Conservation (phyloP, 2,329 filamentous ascomycete species). For the Coniochaeta hoffmannii region DNA sequence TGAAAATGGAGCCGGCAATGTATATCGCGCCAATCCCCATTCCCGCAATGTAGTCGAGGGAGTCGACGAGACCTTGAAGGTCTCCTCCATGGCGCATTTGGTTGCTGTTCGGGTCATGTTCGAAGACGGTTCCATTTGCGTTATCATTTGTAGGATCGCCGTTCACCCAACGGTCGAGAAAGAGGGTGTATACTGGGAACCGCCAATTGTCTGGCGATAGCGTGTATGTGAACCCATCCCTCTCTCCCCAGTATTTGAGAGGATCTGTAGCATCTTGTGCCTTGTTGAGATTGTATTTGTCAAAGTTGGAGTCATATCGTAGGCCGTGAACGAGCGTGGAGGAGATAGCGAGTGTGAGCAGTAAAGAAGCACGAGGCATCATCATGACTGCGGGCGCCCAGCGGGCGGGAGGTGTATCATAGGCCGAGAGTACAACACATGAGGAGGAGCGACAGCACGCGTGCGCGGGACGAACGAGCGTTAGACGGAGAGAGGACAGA, state of each 20-base stretch:
- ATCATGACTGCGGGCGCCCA: slow-evolving; percentile 15
- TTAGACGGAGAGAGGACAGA: background rate
- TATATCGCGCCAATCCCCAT: slow-evolving; percentile 56
- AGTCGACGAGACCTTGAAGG: slow-evolving; percentile 44
- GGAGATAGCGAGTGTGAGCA: slow-evolving; percentile 18
- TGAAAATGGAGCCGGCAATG: slow-evolving; percentile 50
- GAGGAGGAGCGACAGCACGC: slow-evolving; percentile 1
- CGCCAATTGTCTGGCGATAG: slow-evolving; percentile 53
- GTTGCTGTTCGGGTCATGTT: slow-evolving; percentile 49
- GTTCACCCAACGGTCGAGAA: slow-evolving; percentile 54
- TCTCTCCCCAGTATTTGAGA: slow-evolving; percentile 49
- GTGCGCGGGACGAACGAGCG: background rate
- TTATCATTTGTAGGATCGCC: slow-evolving; percentile 56
- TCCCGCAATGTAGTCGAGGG: slow-evolving; percentile 53
- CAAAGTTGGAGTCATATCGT: slow-evolving; percentile 19
- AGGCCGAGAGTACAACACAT: background rate
- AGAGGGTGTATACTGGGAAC: slow-evolving; percentile 41
- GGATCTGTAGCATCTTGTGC: slow-evolving; percentile 48
- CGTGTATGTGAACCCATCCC: slow-evolving; percentile 37
- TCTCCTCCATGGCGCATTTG: slow-evolving; percentile 58
- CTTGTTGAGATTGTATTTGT: slow-evolving; percentile 53
- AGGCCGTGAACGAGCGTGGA: slow-evolving; percentile 21
- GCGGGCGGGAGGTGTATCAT: background rate
- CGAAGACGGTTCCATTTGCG: slow-evolving; percentile 50
- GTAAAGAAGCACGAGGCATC: slow-evolving; percentile 20